Evolutionary conservation across 2,329 filamentous ascomycete species (phyloP).

Genomic region (Sordariomycetes sp.): DNA sequence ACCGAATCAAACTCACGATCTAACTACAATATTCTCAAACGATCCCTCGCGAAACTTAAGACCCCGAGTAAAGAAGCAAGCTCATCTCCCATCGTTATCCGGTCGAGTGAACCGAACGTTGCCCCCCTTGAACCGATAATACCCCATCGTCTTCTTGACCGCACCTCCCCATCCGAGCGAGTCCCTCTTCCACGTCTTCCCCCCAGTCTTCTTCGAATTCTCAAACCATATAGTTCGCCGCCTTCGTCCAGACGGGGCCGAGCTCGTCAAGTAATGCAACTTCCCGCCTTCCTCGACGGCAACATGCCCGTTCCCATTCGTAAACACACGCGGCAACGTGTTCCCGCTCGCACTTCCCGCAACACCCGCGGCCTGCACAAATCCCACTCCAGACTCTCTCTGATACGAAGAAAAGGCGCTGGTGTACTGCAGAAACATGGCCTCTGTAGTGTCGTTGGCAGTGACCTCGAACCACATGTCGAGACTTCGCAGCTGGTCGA

Average conservation of each 20-base stretch:
- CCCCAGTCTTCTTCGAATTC: slow-evolving; percentile 11
- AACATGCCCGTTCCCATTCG: slow-evolving; percentile 20
- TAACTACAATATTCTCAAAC: no score
- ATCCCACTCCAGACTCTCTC: background rate
- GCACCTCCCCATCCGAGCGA: slow-evolving; percentile 33
- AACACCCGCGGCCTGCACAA: background rate
- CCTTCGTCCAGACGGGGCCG: slow-evolving; percentile 12
- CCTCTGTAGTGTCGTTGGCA: slow-evolving; percentile 12
- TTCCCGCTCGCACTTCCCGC: slow-evolving; percentile 10
- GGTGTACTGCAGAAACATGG: slow-evolving; percentile 6
- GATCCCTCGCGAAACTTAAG: no score
- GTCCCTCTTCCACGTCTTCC: slow-evolving; percentile 24
- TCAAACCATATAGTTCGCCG: slow-evolving; percentile 16
- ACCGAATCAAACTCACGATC: no score
- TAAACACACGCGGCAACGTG: slow-evolving; percentile 11
- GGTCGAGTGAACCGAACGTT: slow-evolving; percentile 3
- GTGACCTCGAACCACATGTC: slow-evolving; percentile 17
- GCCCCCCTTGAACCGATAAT: slow-evolving; percentile 11
- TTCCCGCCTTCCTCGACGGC: slow-evolving; percentile 23
- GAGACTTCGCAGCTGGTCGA: slow-evolving; percentile 22
- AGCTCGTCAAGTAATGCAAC: background rate
- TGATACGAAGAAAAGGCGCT: background rate
- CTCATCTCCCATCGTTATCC: background rate
- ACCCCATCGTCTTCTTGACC: slow-evolving; percentile 24
- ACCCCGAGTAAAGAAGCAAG: background rate